These are phyloP conservation scores for Aurantiochytrium sp. DNA, from an alignment of 108 stramenopile genomes.

Conservation along the genomic window DNA sequence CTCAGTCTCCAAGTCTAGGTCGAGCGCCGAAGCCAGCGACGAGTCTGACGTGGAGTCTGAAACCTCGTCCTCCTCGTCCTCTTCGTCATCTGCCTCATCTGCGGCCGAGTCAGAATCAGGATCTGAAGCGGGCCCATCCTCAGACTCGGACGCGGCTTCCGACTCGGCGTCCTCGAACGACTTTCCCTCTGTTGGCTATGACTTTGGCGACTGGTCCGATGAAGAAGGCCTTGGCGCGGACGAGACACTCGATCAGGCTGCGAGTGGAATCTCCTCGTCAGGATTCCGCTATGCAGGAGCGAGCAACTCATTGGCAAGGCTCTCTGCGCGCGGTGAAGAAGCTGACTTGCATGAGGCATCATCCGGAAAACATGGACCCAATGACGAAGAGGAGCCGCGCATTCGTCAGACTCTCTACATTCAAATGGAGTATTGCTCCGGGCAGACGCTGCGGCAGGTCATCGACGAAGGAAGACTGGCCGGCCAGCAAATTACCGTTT, in stretches of 20 bases:
- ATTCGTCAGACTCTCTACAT: conserved; percentile 62
- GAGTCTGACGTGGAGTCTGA: background rate
- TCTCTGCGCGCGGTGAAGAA: too few relatives aligned
- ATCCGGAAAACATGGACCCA: too few relatives aligned
- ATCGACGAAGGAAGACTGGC: conserved; percentile 20
- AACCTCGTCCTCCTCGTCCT: background rate
- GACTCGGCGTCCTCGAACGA: background rate
- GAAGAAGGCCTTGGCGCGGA: background rate
- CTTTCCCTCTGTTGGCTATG: background rate
- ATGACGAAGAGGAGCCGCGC: background rate
- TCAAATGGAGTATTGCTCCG: conserved; percentile 91
- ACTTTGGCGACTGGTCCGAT: background rate
- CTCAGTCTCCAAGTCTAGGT: background rate
- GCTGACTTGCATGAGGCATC: too few relatives aligned
- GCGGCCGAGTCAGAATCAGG: too few relatives aligned
- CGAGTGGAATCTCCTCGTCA: too few relatives aligned
- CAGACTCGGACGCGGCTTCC: too few relatives aligned
- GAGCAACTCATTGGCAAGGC: too few relatives aligned
- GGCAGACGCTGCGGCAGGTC: conserved; percentile 72
- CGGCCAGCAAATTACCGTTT: background rate
- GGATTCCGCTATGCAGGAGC: too few relatives aligned
- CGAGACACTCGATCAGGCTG: too few relatives aligned
- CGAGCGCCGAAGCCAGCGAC: background rate
- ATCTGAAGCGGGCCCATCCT: too few relatives aligned
- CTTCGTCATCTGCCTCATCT: background rate